Base-by-base conservation (phyloP, 495 filamentous ascomycete species). In the Hyaloscypha variabilis region DNA sequence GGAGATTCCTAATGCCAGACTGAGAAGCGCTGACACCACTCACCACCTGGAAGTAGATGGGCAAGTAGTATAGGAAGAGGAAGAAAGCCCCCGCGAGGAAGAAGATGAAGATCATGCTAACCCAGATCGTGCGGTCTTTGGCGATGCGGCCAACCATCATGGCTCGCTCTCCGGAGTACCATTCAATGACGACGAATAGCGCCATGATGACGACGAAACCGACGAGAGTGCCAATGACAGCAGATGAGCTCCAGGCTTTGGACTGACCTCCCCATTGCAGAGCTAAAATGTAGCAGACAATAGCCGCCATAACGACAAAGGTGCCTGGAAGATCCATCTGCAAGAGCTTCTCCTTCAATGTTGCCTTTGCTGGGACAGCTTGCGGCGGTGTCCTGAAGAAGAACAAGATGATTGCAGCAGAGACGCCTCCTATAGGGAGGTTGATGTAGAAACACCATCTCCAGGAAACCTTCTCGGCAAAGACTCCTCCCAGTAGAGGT, bases 41-140 rank as follows among this genome's bases (percentile, higher is more conserved):
- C 71, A 94, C 86, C 11, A 90, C 88, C 69, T 95, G 91, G 79
- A 95, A 93, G 87, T 88, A 95, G 69, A 93, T 88, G 0, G 91
- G 91, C 8, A 94, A 76, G 78, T 88, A 87, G 73, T 84, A 90
- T 23, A 87, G 73, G 21, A 87, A 71, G 25, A 90, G 69, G 65
- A 92, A 85, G 73, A 90, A 89, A 0, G 80, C 72, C 19, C 79
- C 84, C 19, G 83, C 86, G 11, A 87, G 69, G 64, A 80, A 81
- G 65, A 85, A 79, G 19, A 79, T 69, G 73, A 85, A 89, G 63
- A 82, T 73, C 10, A 81, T 74, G 5, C 80, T 79, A 6, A 77
- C 80, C 34, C 82, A 80, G 21, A 94, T 82, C 49, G 80, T 88
- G 23, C 90, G 83, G 62, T 91, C 82, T 60, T 81, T 87, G 57